phyloP scores from a whole-genome alignment of 805 yeast species.

The Ogataea henricii region DNA sequence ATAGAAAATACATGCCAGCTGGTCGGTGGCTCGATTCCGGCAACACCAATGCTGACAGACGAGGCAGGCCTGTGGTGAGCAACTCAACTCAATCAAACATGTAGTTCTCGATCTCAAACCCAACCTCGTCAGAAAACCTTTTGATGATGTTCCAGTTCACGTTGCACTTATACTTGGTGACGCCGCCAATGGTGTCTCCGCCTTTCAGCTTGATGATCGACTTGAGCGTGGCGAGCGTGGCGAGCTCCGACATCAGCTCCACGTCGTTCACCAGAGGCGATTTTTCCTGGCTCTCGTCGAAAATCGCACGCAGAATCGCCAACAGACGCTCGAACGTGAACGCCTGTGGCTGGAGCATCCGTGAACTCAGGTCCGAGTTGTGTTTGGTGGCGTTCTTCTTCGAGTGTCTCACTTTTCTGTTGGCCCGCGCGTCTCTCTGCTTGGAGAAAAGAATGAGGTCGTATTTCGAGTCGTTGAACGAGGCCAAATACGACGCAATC shows the following conservation, averaged over 20 bases:
- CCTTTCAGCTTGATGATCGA: conserved; percentile 29
- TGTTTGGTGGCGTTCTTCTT: conserved; percentile 27
- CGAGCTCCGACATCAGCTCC: conserved; percentile 40
- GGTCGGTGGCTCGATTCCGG: conserved; percentile 32
- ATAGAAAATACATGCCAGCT: conserved; percentile 23
- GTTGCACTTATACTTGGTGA: conserved; percentile 78
- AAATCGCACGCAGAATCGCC: conserved; percentile 77
- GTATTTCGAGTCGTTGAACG: conserved; percentile 67
- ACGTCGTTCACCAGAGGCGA: conserved; percentile 35
- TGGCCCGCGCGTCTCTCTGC: conserved; percentile 49
- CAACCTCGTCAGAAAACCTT: conserved; percentile 61
- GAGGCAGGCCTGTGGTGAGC: conserved; percentile 34
- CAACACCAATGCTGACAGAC: conserved; percentile 21
- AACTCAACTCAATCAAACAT: conserved; percentile 32
- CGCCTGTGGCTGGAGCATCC: conserved; percentile 67
- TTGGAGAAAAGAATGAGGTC: conserved; percentile 74
- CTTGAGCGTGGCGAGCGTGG: conserved; percentile 39
- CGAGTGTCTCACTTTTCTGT: conserved; percentile 37
- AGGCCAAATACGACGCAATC: conserved; percentile 81
- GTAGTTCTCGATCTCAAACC: conserved; percentile 67
- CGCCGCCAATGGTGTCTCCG: conserved; percentile 56
- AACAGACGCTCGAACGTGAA: conserved; percentile 78
- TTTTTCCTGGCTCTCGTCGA: conserved; percentile 42
- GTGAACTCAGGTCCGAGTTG: conserved; percentile 53
- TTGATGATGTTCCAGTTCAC: conserved; percentile 66